Conservation (phyloP, 2,329 filamentous ascomycete genomes). For the Cercospora sp. region DNA sequence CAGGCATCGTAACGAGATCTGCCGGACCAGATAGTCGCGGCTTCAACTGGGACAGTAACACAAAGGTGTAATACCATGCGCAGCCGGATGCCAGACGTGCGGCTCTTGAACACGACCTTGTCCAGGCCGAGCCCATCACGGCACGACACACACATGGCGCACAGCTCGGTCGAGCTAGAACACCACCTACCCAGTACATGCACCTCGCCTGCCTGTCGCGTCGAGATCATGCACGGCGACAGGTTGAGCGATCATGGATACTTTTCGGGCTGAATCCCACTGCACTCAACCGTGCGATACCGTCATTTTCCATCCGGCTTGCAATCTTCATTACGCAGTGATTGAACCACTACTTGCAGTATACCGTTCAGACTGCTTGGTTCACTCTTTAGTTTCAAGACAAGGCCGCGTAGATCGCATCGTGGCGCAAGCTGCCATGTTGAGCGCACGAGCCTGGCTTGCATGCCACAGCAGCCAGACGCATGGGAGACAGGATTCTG, state of each 20-base stretch:
- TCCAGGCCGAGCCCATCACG: neutral
- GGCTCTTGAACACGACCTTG: neutral
- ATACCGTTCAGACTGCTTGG: neutral
- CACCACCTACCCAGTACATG: neutral
- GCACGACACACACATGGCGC: neutral
- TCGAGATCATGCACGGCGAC: neutral
- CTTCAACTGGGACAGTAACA: neutral
- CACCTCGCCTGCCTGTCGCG: neutral
- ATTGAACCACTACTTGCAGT: neutral
- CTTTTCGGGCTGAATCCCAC: neutral
- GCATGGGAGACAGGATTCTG: slow-evolving; percentile 3
- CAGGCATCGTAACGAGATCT: neutral
- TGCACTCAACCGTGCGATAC: neutral
- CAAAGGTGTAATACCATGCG: neutral
- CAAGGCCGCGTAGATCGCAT: neutral
- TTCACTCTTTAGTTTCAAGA: neutral
- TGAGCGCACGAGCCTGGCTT: neutral
- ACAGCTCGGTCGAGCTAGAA: neutral
- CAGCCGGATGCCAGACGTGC: neutral
- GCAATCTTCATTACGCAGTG: neutral
- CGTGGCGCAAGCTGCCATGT: neutral
- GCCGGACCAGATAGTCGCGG: neutral
- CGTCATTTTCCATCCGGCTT: neutral
- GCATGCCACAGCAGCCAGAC: neutral
- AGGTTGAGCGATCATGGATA: neutral